A percentile compares a stretch with the other conserved stretches of the same genome.
These are phyloP conservation scores for Apiospora pterosperma DNA, from an alignment of 2,329 filamentous ascomycete genomes.

Conservation along the genomic window DNA sequence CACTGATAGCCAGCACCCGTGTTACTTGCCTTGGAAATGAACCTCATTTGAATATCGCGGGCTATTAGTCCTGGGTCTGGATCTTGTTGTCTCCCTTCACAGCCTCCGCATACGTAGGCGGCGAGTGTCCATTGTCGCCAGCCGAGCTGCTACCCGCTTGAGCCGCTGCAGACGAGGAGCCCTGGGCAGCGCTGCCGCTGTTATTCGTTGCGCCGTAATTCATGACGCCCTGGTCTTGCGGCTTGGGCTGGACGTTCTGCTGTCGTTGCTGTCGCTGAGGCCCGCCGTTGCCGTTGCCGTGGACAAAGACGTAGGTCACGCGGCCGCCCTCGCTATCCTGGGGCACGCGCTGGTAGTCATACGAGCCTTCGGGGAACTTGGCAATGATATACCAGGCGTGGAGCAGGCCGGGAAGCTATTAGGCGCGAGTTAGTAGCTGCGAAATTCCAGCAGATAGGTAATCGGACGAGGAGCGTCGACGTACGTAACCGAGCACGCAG, in stretches of 20 bases:
- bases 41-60: neutral
- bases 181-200: conserved; percentile 15
- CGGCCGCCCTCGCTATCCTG: conserved; percentile 54
- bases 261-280: conserved; percentile 32
- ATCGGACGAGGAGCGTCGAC: conserved; percentile 17
- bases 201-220: conserved; percentile 44
- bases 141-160: conserved; percentile 42
- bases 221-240: conserved; percentile 30
- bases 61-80: conserved; percentile 59
- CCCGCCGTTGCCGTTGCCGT: conserved; percentile 37
- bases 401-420: conserved; percentile 74
- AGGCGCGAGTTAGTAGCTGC: neutral
- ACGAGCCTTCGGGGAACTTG: conserved; percentile 73
- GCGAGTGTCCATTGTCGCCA: conserved; percentile 37
- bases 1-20: neutral
- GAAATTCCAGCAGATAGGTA: conserved; percentile 11
- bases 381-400: conserved; percentile 99
- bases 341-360: conserved; percentile 64
- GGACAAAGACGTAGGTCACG: conserved; percentile 78
- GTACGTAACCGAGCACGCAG: conserved; percentile 67
- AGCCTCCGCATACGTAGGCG: conserved; percentile 87
- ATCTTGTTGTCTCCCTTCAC: conserved; percentile 90
- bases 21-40: neutral
- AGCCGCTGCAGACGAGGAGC: conserved; percentile 26
- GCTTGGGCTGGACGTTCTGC: conserved; percentile 27